Evolutionary conservation across 1,139 yeast species (phyloP).

Genomic region (Geotrichum bryndzae): DNA sequence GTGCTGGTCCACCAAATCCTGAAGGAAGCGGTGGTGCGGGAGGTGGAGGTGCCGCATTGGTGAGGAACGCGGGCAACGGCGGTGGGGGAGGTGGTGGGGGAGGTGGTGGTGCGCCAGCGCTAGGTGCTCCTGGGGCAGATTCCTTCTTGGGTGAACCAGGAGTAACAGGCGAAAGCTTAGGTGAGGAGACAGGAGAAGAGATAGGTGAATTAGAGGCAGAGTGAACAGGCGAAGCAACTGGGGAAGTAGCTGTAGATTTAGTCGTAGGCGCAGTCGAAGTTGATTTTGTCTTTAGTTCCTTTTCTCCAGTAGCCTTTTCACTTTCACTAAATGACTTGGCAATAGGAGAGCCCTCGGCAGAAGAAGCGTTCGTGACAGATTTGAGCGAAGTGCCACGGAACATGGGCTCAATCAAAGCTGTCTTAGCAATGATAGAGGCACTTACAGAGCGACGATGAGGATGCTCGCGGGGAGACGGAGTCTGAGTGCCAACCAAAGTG

Average conservation of each 20-base stretch:
- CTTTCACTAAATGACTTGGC: neutral
- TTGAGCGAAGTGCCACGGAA: constrained; percentile 1
- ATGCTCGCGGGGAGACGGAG: neutral
- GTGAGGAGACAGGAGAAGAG: constrained; percentile 26
- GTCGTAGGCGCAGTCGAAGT: constrained; percentile 36
- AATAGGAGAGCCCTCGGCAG: neutral
- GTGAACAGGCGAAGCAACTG: constrained; percentile 15
- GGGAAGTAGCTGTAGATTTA: constrained; percentile 10
- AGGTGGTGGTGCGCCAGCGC: constrained; percentile 28
- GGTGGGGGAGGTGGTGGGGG: constrained; percentile 31
- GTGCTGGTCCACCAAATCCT: constrained; percentile 22
- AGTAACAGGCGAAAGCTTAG: constrained; percentile 21
- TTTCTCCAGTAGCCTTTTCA: neutral
- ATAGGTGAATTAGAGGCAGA: constrained; percentile 5
- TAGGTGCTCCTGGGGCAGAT: neutral
- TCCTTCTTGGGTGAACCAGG: neutral
- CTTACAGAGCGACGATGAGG: constrained; percentile 15
- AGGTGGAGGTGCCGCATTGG: constrained; percentile 35
- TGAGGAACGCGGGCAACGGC: constrained; percentile 34
- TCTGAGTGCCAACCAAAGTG: constrained; percentile 1
- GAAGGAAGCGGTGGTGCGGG: constrained; percentile 36
- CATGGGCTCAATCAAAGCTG: constrained; percentile 7
- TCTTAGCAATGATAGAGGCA: constrained; percentile 8
- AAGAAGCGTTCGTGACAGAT: neutral
- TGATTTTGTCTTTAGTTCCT: constrained; percentile 17